phyloP scores from a whole-genome alignment of 1,284 basidiomycete species.

The Agroathelia rolfsii region DNA sequence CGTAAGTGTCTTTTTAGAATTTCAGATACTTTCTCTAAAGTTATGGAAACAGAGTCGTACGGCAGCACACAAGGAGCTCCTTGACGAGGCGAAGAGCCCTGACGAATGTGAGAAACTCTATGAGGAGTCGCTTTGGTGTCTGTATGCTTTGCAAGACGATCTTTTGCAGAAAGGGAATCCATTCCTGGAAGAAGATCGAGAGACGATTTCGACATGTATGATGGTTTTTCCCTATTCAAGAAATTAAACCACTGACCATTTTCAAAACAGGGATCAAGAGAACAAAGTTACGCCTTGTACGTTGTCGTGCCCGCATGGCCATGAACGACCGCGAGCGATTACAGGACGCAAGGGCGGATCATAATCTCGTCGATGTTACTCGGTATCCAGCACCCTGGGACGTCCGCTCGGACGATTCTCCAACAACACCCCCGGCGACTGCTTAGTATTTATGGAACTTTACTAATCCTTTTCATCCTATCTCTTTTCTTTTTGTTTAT shows the following conservation, averaged over 20 bases:
- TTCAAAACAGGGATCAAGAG: conserved; percentile 72
- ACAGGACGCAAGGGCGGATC: conserved; percentile 60
- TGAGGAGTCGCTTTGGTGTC: conserved; percentile 88
- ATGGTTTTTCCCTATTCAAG: too few species aligned
- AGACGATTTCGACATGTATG: conserved; percentile 77
- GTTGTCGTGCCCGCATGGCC: conserved; percentile 60
- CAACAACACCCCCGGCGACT: too few species aligned
- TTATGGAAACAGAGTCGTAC: conserved; percentile 80
- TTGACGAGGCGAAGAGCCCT: conserved; percentile 64
- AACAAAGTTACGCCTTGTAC: conserved; percentile 67
- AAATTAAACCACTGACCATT: conserved; percentile 2
- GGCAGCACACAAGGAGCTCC: conserved; percentile 85
- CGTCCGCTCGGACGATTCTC: conserved; percentile 32
- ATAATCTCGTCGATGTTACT: conserved; percentile 61
- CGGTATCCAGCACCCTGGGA: conserved; percentile 73
- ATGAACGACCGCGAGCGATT: conserved; percentile 63
- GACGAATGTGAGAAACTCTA: conserved; percentile 90
- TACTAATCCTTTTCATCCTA: too few species aligned
- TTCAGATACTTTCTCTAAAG: neutral
- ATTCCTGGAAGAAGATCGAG: conserved; percentile 77
- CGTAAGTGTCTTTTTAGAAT: conserved; percentile 29
- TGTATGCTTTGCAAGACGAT: conserved; percentile 87
- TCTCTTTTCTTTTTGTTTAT: too few species aligned
- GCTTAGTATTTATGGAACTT: too few species aligned
- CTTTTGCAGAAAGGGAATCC: conserved; percentile 75